Evolutionary conservation across 495 filamentous ascomycete species (phyloP), one percentile per base, ranked within the genome.

Genomic region (Astrothelium macrocarpum): DNA sequence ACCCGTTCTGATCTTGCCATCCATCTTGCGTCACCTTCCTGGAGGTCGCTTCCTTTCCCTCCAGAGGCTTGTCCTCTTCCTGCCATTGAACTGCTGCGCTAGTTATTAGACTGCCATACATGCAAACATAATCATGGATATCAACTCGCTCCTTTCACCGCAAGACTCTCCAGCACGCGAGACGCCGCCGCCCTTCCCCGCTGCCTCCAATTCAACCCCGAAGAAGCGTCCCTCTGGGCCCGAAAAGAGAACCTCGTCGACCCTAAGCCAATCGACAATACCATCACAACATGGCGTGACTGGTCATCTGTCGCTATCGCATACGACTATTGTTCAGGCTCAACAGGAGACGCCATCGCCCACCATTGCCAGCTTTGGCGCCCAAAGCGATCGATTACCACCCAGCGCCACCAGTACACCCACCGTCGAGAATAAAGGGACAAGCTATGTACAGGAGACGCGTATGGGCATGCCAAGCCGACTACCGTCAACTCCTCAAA

Each of bases 111-210:
- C 16, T 28, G 20, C 49, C 20, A 11, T 56, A 12, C 23, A 29
- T 29, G 26, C 23, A 25, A 56, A 56, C 10, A n/a, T 56, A 11
- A 29, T 29, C 16, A 89, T 90, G 87, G 85, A 90, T 69, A 90
- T 90, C 78, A 86, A 80, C 75, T 86, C 83, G 32, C 80, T 90
- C 53, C 81, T 90, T 65, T 88, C 87, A 64, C 84, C 86, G 49
- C 80, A 85, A 73, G 84, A 88, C 62, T 80, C 84, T 61, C 80
- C 85, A 68, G 75, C 77, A 26, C 72, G 71, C 70, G 69, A 77
- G 49, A 75, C 72, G 32, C 65, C 66, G 66, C 70, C 71, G 67
- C 71, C 72, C 32, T 73, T 45, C 64, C 69, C 26, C 39, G 63
- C 78, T 65, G 74, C 69, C 65, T 60, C 62, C 14, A 67, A 66